Base-by-base conservation (phyloP, 2,329 filamentous ascomycete species). In the Polychaeton citri region DNA sequence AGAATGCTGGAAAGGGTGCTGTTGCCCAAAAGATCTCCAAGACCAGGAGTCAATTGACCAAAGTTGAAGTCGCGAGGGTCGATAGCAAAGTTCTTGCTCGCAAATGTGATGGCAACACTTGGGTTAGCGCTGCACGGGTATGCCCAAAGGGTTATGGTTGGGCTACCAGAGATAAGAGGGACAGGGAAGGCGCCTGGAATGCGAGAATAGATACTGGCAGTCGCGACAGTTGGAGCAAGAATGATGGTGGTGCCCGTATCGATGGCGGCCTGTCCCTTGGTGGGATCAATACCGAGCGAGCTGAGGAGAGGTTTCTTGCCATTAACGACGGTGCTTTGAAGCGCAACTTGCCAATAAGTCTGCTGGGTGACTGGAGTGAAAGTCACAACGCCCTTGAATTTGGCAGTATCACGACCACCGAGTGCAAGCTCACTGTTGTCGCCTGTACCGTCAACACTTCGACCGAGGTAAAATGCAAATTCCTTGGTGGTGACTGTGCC, bases 71-170 rank as follows among this genome's bases (percentile, higher is more conserved):
- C 48, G n/a, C 41, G 21, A 2, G 36, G 26, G 37, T 50, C 45
- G 33, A 50, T 42, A n/a, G 38, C 44, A 35, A 49, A 49, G 4
- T 48, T 40, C 42, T 45, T 47, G 18, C 46, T 45, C 1, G 44
- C 45, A 33, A 57, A 54, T 18, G 46, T 45, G 24, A 54, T 43
- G 17, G 45, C 38, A 10, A 55, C 39, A 15, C 37, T 36, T 2
- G 53, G 52, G 20, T 47, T 49, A 10, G 50, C 48, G 4, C 47
- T 39, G 37, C 54, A 58, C 3, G 54, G 54, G 38, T 53, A 57
- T 5, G 45, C 48, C 44, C 50, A 52, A 37, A 55, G 47, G 10
- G 44, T 48, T n/a, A 43, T 45, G 36, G 45, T 35, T 3, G 48
- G 46, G 3, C 43, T 33, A 12, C 36, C 40, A 12, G 32, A 38